These are phyloP conservation scores for Salix arbutifolia DNA, from an alignment of 345 rosid species.

Conservation along the genomic window DNA sequence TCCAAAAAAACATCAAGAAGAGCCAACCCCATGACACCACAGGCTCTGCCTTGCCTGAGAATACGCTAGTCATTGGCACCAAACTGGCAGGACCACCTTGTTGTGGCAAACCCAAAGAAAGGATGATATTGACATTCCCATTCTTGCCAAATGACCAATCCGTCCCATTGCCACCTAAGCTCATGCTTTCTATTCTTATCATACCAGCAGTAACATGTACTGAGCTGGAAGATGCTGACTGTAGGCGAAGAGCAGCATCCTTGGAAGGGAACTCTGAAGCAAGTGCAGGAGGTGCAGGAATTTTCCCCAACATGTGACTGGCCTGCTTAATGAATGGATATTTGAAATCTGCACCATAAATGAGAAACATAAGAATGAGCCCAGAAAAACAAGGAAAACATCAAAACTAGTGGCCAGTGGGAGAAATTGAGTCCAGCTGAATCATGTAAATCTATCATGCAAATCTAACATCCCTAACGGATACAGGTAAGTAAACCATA, in stretches of 20 bases:
- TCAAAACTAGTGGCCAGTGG: background rate
- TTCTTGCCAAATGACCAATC: slow-evolving; percentile 65
- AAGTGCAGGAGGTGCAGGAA: slow-evolving; percentile 66
- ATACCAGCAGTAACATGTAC: slow-evolving; percentile 72
- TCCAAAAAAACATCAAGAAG: slow-evolving; percentile 57
- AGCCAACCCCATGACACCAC: slow-evolving; percentile 39
- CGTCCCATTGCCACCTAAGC: slow-evolving; percentile 31
- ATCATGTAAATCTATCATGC: background rate
- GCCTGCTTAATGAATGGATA: slow-evolving; percentile 64
- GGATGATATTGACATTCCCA: slow-evolving; percentile 43
- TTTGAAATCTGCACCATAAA: slow-evolving; percentile 47
- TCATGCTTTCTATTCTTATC: slow-evolving; percentile 57
- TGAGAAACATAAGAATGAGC: slow-evolving; percentile 6
- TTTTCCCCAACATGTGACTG: slow-evolving; percentile 69
- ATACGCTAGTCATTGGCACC: slow-evolving; percentile 20
- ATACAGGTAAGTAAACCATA: background rate
- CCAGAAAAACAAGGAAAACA: background rate
- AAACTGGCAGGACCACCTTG: slow-evolving; percentile 12
- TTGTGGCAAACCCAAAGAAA: slow-evolving; percentile 49
- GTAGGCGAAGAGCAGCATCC: slow-evolving; percentile 46
- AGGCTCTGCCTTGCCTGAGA: slow-evolving; percentile 37
- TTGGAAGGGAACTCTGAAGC: slow-evolving; percentile 70
- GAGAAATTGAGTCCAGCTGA: too few species aligned
- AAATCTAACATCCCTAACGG: background rate
- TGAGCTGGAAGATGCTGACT: slow-evolving; percentile 63